Evolutionary conservation across 352 stramenopile genomes (phyloP), one percentile per base, ranked within the genome.

Genomic region (Pythium pyrilobum): DNA sequence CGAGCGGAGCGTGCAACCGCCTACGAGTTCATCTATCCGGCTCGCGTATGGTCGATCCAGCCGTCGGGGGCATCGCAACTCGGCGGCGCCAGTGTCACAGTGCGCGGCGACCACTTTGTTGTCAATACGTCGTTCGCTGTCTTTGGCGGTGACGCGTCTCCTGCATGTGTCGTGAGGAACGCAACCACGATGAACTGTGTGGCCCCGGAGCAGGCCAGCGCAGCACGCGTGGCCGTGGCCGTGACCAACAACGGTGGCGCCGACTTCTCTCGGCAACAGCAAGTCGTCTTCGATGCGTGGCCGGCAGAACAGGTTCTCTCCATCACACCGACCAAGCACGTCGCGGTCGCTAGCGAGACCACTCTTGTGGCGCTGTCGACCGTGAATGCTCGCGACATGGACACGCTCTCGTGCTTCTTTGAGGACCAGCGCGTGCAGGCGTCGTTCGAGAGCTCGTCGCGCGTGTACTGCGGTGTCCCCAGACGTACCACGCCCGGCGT

Each of bases 241-340:
- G 74, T 92, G 18, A 77, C 67, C 15, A 89, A 79, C 57, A 95
- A 95, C 27, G 76, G 66, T 7, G 41, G 48, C 5, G 37, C 68
- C 1, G 85, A 95, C 49, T 83, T 73, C 21, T 87, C 72, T 2
- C 33, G 32, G 27, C 57, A 71, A 8, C 28, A 50, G 0, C 53
- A 72, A 2, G 71, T 74, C 10, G 81, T 79, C 9, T 62, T 62
- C 39, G 33, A 56, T 23, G 34, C 41, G 7, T 31, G 59, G 36
- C 39, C 66, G 11, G 65, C 63, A 0, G 82, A 88, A 49, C 56
- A 74, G 27, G 74, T 92, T 0, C 46, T 72, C 2, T 51, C 59
- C 7, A 52, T 79, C 13, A 44, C 39, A 4, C 80, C 78, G 9
- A 44, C 49, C 0, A 64, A 57, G 16, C 25, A 83, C 3, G 56